Conservation (phyloP, 2,329 filamentous ascomycete genomes). For the Cadophora sp. region DNA sequence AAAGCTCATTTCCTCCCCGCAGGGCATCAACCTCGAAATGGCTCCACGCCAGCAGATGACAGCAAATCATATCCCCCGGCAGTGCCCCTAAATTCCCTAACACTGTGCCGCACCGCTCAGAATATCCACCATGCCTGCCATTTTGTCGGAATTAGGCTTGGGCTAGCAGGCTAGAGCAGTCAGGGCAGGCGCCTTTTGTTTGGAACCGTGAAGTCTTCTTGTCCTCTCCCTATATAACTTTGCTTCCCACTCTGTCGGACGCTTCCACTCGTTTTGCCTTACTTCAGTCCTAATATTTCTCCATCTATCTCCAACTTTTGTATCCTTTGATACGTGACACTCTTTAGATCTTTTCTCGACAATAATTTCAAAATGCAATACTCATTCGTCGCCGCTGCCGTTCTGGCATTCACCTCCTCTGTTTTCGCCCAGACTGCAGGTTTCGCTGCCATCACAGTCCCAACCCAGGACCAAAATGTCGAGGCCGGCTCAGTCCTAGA, state of each 20-base stretch:
- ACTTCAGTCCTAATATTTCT: slow-evolving; percentile 18
- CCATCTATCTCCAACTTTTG: slow-evolving; percentile 28
- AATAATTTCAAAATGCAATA: slow-evolving; percentile 40
- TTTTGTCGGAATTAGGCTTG: slow-evolving; percentile 1
- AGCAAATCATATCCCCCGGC: slow-evolving; percentile 5
- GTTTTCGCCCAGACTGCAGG: slow-evolving; percentile 59
- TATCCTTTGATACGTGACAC: slow-evolving; percentile 41
- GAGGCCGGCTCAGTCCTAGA: slow-evolving; percentile 55
- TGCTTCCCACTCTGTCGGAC: slow-evolving; percentile 12
- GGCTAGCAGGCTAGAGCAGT: background rate
- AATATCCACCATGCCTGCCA: slow-evolving; percentile 17
- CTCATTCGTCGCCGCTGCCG: slow-evolving; percentile 38
- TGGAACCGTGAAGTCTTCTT: slow-evolving; percentile 5
- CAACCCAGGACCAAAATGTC: slow-evolving; percentile 52
- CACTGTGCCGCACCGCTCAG: slow-evolving; percentile 2
- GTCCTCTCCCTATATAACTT: slow-evolving; percentile 12
- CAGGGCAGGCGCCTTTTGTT: background rate
- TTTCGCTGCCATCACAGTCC: slow-evolving; percentile 61
- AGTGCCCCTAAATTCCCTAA: background rate
- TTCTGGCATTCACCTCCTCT: slow-evolving; percentile 38
- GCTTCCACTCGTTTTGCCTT: slow-evolving; percentile 12
- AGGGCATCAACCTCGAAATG: background rate
- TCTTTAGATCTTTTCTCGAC: slow-evolving; percentile 34
- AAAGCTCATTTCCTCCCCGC: slow-evolving; percentile 17
- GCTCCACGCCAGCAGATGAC: background rate